Evolutionary conservation across 106 monocot species (phyloP).

Genomic region (Hemerocallis citrina): DNA sequence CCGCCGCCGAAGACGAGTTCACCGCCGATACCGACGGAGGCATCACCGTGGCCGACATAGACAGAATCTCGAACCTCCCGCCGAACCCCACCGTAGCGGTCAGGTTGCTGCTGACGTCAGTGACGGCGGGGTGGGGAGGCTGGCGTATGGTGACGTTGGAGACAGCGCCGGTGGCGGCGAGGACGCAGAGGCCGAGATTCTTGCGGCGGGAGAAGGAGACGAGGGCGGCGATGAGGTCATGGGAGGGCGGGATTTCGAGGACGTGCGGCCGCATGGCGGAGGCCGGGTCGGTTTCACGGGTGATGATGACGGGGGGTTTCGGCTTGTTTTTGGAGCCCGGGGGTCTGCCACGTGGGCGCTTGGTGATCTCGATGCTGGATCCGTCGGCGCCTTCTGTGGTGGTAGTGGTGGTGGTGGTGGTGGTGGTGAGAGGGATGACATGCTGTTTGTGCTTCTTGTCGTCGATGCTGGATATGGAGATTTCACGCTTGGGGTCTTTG

Average conservation of each 20-base stretch:
- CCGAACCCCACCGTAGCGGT: slow-evolving; percentile 19
- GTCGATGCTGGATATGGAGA: no score
- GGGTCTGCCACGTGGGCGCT: slow-evolving; percentile 31
- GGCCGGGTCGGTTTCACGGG: slow-evolving; percentile 7
- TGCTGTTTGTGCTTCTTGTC: slow-evolving; percentile 3
- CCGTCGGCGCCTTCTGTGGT: slow-evolving; percentile 12
- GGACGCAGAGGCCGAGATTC: slow-evolving; percentile 37
- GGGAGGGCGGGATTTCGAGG: slow-evolving; percentile 31
- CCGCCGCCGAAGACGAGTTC: not conserved
- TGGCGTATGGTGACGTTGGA: slow-evolving; percentile 26
- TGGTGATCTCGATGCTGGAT: slow-evolving; percentile 24
- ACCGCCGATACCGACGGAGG: slow-evolving; percentile 11
- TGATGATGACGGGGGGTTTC: slow-evolving; percentile 31
- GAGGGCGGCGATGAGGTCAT: slow-evolving; percentile 27
- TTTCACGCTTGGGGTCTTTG: no score
- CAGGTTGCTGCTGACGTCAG: not conserved
- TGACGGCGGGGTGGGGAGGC: not conserved
- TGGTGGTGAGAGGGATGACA: no score
- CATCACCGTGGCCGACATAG: slow-evolving; percentile 29
- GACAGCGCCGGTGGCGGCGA: slow-evolving; percentile 30
- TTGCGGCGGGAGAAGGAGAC: slow-evolving; percentile 26
- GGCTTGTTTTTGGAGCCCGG: slow-evolving; percentile 51
- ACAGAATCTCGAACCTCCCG: slow-evolving; percentile 29
- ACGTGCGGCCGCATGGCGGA: slow-evolving; percentile 31
- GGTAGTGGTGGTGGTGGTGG: not conserved